phyloP scores from a whole-genome alignment of 768 basidiomycete species.

The Pulveroboletus sp. region DNA sequence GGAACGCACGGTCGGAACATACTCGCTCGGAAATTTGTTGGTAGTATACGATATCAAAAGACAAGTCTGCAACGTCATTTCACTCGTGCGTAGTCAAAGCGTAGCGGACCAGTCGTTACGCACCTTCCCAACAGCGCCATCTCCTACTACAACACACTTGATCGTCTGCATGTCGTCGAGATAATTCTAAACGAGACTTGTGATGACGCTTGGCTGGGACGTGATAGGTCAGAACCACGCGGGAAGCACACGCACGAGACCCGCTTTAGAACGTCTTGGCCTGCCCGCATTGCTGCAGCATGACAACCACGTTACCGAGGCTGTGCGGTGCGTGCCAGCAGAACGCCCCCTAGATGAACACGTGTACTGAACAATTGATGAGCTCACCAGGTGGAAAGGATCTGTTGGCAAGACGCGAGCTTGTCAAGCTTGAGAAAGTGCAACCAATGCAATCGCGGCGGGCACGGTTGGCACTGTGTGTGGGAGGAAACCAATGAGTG shows the following conservation, averaged over 20 bases:
- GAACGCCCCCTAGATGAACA: conserved; percentile 5
- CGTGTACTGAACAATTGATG: not conserved
- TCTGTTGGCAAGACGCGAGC: conserved; percentile 16
- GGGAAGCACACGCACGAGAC: conserved; percentile 19
- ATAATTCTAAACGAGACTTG: conserved; percentile 14
- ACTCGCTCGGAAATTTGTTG: conserved; percentile 98
- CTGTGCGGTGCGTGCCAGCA: conserved; percentile 19
- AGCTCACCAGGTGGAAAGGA: conserved; percentile 22
- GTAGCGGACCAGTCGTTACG: conserved; percentile 26
- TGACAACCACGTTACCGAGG: conserved; percentile 29
- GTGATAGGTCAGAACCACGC: conserved; percentile 19
- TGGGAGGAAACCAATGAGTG: conserved; percentile 20
- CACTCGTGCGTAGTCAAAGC: not conserved
- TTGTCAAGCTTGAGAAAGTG: conserved; percentile 18
- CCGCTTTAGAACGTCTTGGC: conserved; percentile 20
- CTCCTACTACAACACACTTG: conserved; percentile 96
- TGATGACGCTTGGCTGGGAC: conserved; percentile 10
- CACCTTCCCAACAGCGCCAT: conserved; percentile 98
- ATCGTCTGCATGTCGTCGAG: conserved; percentile 79
- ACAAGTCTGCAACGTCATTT: conserved; percentile 64
- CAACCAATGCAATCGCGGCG: conserved; percentile 27
- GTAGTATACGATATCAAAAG: conserved; percentile 96
- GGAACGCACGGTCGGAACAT: conserved; percentile 87
- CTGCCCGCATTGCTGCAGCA: conserved; percentile 18
- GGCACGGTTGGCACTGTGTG: conserved; percentile 22